Conservation (phyloP, 2,329 filamentous ascomycete species). For the Sporothrix phasma region DNA sequence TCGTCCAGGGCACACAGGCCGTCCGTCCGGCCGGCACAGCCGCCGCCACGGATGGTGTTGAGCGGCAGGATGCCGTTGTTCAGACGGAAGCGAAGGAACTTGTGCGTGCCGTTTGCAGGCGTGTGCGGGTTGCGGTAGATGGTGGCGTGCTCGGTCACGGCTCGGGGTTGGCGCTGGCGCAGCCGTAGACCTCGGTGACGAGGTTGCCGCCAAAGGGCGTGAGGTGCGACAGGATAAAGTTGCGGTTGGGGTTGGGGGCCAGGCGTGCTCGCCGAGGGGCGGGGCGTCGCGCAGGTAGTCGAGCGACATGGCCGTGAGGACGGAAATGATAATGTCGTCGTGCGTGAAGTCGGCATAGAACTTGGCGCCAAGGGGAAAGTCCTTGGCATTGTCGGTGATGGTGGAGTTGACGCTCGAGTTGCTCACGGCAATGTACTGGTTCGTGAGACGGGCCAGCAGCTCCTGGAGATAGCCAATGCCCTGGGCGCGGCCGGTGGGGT, state of each 20-base stretch:
- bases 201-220: slow-evolving; percentile 47
- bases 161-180: slow-evolving; percentile 31
- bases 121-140: slow-evolving; percentile 32
- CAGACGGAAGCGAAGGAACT: slow-evolving; percentile 39
- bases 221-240: slow-evolving; percentile 40
- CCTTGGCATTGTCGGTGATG: slow-evolving; percentile 33
- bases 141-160: slow-evolving; percentile 30
- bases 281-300: slow-evolving; percentile 44
- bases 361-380: slow-evolving; percentile 38
- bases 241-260: slow-evolving; percentile 34
- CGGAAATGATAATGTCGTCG: slow-evolving; percentile 42
- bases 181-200: slow-evolving; percentile 46
- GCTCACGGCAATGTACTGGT: slow-evolving; percentile 36
- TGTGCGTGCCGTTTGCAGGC: slow-evolving; percentile 31
- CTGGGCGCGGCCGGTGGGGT: slow-evolving; percentile 41
- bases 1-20: slow-evolving; percentile 34
- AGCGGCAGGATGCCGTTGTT: slow-evolving; percentile 41
- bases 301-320: slow-evolving; percentile 41
- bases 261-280: slow-evolving; percentile 26
- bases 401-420: slow-evolving; percentile 43
- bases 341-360: slow-evolving; percentile 46
- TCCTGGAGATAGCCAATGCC: slow-evolving; percentile 44
- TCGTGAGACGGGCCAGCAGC: slow-evolving; percentile 37
- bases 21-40: slow-evolving; percentile 33
- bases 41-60: slow-evolving; percentile 36